Base-by-base conservation (phyloP, 179 eudicot genomes). In the Sideroxylon spinosum region DNA sequence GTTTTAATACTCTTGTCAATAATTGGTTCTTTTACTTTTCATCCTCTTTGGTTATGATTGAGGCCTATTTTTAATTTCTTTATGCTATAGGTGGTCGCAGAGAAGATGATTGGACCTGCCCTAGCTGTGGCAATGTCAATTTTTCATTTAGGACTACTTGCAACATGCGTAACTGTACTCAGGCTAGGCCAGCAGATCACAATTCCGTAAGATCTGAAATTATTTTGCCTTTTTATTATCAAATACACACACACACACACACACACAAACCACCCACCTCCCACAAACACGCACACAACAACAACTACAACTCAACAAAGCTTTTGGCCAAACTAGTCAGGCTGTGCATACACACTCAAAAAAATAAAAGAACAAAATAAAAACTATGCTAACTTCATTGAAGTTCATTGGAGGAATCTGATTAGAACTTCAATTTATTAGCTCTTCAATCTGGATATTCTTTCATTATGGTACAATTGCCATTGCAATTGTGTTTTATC, bases 41-140 rank as follows among this genome's bases (percentile, higher is more conserved):
- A 11, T 19, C 22, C 46, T 75, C 52, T 70, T 2, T 1, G 17
- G 13, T 20, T 78, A 17, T 57, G 22, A 20, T 48, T 0, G 44
- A 17, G 25, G 16, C 16, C 53, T 8, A 20, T 52, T 57, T 16
- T 65, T 62, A 2, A 56, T 44, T 0, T 9, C 49, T 76, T 63
- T 61, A 12, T 48, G 56, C 25, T 26, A 37, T 81, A 95, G 99
- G 99, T 69, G 93, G 93, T 59, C 98, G 98, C 52, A 90, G 98
- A 84, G 98, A 95, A 85, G 99, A 95, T 88, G 99, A 95, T 75
- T 93, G 99, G 99, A 93, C 97, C 53, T 95, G 99, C 78, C 98
- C 99, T 56, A 89, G 92, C 71, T 95, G 99, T 85, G 98, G 99
- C 78, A 95, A 95, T 87, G 99, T 93, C 81, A 95, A 95, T 79